Base-by-base conservation (phyloP, 2,329 filamentous ascomycete species). In the Neurospora sp. region DNA sequence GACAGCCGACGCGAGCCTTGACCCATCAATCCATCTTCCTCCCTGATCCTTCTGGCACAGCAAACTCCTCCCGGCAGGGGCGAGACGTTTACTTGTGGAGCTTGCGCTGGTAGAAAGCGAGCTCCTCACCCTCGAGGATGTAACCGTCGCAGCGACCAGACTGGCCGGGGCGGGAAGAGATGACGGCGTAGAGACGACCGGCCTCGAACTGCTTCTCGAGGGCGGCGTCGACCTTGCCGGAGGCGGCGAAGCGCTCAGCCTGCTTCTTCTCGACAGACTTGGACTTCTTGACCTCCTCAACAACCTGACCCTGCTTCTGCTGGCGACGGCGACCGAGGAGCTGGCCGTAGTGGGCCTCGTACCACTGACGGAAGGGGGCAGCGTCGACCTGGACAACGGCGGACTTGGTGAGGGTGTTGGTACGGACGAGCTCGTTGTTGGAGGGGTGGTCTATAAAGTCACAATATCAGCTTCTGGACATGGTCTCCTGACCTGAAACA, bases 391-490 rank as follows among this genome's bases (percentile, higher is more conserved):
- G 96, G 83, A 99, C 93, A 81, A 99, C 93, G 86, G 96, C 96
- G 82, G 93, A 93, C 87, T 94, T 96, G 89, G 96, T 99, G 83
- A 99, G 90, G 87, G 96, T 98, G 91, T 99, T 99, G 85, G 96
- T 99, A 82, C 96, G 96, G 88, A 99, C 94, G 79, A 99, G 90
- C 88, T 99, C 96, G 93, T 99, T 99, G 94, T 99, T 99, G 84
- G 95, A 97, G 75, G 96, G 96, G 87, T 99, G 96, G 92, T 93
- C 75, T 76, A 28, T 7, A 4, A 52, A 15, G 46, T 3, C 38
- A 11, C n/a, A 23, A 3, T 1, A 67, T 76, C 62, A 75, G 70
- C 42, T 52, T 62, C n/a, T n/a, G 28, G 19, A 13, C 40, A 9
- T 11, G 28, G 17, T 17, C 13, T 40, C 28, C 3, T 4, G 10